Evolutionary conservation across 2,329 filamentous ascomycete species (phyloP).

Genomic region (Alternaria arbusti): DNA sequence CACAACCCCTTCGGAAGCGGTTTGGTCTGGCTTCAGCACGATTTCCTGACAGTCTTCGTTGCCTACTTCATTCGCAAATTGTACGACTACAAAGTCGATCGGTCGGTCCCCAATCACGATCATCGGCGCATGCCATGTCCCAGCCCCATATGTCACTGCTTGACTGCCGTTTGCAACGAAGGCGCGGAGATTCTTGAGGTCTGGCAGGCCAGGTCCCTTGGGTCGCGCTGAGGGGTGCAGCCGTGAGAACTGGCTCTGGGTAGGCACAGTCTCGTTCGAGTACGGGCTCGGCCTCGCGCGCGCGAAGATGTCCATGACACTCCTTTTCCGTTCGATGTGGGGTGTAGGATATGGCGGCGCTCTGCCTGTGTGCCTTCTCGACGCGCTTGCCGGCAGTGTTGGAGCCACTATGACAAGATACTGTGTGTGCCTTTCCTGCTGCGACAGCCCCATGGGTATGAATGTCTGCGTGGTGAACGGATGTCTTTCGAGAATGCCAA

Average conservation of each 20-base stretch:
- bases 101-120: conserved; percentile 74
- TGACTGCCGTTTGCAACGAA: conserved; percentile 80
- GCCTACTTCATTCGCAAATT: conserved; percentile 83
- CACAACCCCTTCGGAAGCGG: conserved; percentile 43
- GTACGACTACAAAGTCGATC: conserved; percentile 82
- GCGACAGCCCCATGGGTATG: conserved; percentile 70
- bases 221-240: conserved; percentile 44
- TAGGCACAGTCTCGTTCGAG: conserved; percentile 57
- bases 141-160: conserved; percentile 89
- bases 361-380: conserved; percentile 31
- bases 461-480: conserved; percentile 96
- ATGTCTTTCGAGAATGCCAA: conserved; percentile 84
- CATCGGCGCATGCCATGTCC: conserved; percentile 98
- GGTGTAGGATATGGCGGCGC: conserved; percentile 54
- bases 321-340: conserved; percentile 28
- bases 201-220: conserved; percentile 69
- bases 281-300: conserved; percentile 54
- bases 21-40: conserved; percentile 44
- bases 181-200: conserved; percentile 71
- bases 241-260: conserved; percentile 36
- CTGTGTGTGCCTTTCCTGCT: conserved; percentile 54
- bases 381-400: conserved; percentile 62
- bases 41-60: conserved; percentile 90
- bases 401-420: conserved; percentile 93
- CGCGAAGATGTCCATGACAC: conserved; percentile 51